These are phyloP conservation scores for Serendipita indica DNA, from an alignment of 768 basidiomycete species.

Conservation along the genomic window DNA sequence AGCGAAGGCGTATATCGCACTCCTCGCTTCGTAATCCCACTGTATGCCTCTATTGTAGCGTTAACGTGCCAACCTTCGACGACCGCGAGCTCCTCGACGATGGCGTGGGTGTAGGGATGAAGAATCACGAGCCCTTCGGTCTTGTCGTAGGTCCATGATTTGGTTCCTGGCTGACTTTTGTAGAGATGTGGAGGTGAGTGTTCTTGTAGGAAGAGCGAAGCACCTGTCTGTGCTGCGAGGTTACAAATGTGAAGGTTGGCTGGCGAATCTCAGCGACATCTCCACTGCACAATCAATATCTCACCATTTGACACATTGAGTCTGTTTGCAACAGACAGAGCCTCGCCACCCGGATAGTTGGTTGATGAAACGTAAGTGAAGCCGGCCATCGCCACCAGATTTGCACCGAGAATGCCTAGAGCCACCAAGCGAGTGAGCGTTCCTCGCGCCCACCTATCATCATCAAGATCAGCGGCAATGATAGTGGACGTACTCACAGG, in stretches of 20 bases:
- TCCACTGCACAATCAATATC: background rate
- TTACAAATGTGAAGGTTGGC: conserved; percentile 71
- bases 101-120: conserved; percentile 6
- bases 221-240: conserved; percentile 78
- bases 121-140: conserved; percentile 34
- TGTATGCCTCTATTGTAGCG: background rate
- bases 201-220: conserved; percentile 70
- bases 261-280: conserved; percentile 17
- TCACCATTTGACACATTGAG: conserved; percentile 16
- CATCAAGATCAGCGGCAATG: background rate
- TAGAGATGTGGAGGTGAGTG: conserved; percentile 39
- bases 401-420: conserved; percentile 35
- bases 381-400: conserved; percentile 38
- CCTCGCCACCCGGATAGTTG: conserved; percentile 86
- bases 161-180: conserved; percentile 10
- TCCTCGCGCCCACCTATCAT: conserved; percentile 24
- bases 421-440: conserved; percentile 29
- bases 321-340: conserved; percentile 47
- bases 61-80: background rate
- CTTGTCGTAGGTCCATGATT: conserved; percentile 64
- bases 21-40: background rate
- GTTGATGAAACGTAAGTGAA: conserved; percentile 41
- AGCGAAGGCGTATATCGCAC: background rate
- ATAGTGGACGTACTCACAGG: background rate
- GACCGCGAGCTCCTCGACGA: conserved; percentile 1